Base-by-base conservation (phyloP, 2,329 filamentous ascomycete genomes). In the Diplodia corticola region DNA sequence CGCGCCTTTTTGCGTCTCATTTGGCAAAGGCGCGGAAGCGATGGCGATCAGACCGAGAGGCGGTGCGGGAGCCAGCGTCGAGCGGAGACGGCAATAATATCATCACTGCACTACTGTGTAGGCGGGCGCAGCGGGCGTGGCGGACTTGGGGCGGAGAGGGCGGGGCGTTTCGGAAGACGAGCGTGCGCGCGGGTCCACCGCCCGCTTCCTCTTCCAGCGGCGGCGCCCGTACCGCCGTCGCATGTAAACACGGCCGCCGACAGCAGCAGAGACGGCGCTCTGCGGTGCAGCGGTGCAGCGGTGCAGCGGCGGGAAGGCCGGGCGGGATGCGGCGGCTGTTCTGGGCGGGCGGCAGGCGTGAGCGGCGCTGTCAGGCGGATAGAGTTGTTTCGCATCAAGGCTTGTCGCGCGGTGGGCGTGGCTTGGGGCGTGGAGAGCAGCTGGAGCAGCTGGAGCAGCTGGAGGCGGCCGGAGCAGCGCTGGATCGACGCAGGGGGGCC, bases 401-500 rank as follows among this genome's bases (percentile, higher is more conserved):
- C 55, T 60, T 60, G 55, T 60, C 15, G 1, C 13, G 54, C 7
- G 37, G 54, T 46, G 54, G 28, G 28, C 17, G 9, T 30, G 10
- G 55, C 53, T 35, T 22, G 15, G 24, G 37, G 33, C 35, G 54
- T 37, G 44, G 55, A 37, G 37, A 24, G 17, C 13, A 15, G 17
- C 26, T 24, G 49, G 53, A 17, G n/a, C n/a, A n/a, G n/a, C n/a
- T n/a, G n/a, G n/a, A n/a, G n/a, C n/a, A n/a, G 53, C 53, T 57
- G 53, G 20, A 44, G n/a, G 12, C 33, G 12, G 33, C 33, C 33
- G 33, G 33, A 35, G 33, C 33, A 13, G 17, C 30, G 37, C 55
- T 60, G 55, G 55, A 60, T 60, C 55, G 55, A 60, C 55, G 37
- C 55, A 60, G 55, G 55, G 55, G 55, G 37, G 17, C 22, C 15